Base-by-base conservation (phyloP, 1,284 basidiomycete species). In the Ceratobasidium sp. region DNA sequence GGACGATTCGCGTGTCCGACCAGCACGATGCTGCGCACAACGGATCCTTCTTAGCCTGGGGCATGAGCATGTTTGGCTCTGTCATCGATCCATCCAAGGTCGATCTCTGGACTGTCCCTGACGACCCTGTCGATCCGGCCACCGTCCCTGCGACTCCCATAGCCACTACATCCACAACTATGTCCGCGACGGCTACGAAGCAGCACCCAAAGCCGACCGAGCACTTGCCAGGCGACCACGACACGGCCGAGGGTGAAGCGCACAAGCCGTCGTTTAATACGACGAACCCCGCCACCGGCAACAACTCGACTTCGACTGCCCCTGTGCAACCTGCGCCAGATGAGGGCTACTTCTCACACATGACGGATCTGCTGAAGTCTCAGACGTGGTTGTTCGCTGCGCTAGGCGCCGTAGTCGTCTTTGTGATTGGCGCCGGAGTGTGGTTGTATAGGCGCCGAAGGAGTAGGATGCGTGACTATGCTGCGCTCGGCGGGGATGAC, bases 21-120 rank as follows among this genome's bases (percentile, higher is more conserved):
- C 91, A 93, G 81, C 88, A 89, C 72, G 89, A 87, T 77, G 86
- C 91, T 44, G 86, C 87, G 6, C 88, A 90, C 75, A 91, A 88
- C 56, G 98, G 98, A 67, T 89, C 89, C 13, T 96, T 99, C 87
- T 88, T 95, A 61, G 94, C 94, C 18, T 99, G 97, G 97, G 91
- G 92, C 72, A 92, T 99, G 87, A 92, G 93, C 80, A 89, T 99
- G 33, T 99, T 97, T 96, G 98, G 98, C 42, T 93, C 94, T n/a
- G 88, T 91, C n/a, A 89, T 93, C 68, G 96, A 99, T 84, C 85
- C 95, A 0, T 83, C 88, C 7, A 89, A 92, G 77, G 91, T 93
- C 10, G 89, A 88, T 81, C 88, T 88, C 71, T 99, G 92, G 72
- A 76, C 26, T 33, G 73, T 76, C 15, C 73, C 73, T 7, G 73